These are phyloP conservation scores for Fonsecaea erecta DNA, from an alignment of 2,329 filamentous ascomycete species.

Conservation along the genomic window DNA sequence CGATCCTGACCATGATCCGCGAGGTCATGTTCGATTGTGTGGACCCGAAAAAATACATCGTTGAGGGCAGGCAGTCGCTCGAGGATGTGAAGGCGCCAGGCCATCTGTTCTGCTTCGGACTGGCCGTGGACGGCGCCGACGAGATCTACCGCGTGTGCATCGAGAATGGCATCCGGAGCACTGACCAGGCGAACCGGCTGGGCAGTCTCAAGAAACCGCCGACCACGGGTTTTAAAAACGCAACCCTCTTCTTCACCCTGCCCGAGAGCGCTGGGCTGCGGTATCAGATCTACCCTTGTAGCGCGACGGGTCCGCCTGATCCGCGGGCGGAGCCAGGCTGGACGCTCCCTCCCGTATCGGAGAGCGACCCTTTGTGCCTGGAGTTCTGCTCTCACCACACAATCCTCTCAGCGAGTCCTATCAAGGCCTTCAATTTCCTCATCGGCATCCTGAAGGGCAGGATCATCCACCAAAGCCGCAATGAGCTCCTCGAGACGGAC, in stretches of 20 bases:
- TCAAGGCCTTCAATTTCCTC: background rate
- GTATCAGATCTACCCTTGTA: conserved; percentile 1
- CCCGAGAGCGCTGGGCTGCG: conserved; percentile 3
- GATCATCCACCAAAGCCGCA: conserved; percentile 4
- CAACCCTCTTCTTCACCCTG: conserved; percentile 5
- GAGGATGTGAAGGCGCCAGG: conserved; percentile 2
- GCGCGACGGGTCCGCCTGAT: background rate
- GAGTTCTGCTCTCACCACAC: conserved; percentile 10
- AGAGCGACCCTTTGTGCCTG: background rate
- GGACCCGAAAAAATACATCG: conserved; percentile 8
- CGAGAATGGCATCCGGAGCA: conserved; percentile 3
- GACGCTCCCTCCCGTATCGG: background rate
- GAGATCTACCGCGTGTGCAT: background rate
- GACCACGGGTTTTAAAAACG: background rate
- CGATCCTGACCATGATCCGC: conserved; percentile 2
- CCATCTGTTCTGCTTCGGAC: background rate
- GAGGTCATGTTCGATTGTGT: conserved; percentile 9
- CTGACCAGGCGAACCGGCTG: conserved; percentile 1
- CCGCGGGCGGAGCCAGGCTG: conserved; percentile 5
- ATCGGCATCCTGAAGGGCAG: conserved; percentile 7
- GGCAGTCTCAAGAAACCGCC: conserved; percentile 1
- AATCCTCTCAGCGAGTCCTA: background rate
- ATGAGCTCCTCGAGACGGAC: conserved; percentile 4
- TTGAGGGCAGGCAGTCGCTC: background rate
- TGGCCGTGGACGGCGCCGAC: conserved; percentile 5